A percentile compares a stretch with the other conserved stretches of the same genome.
Conservation (phyloP, 495 filamentous ascomycete genomes). For the Podospora pseudocomata region DNA sequence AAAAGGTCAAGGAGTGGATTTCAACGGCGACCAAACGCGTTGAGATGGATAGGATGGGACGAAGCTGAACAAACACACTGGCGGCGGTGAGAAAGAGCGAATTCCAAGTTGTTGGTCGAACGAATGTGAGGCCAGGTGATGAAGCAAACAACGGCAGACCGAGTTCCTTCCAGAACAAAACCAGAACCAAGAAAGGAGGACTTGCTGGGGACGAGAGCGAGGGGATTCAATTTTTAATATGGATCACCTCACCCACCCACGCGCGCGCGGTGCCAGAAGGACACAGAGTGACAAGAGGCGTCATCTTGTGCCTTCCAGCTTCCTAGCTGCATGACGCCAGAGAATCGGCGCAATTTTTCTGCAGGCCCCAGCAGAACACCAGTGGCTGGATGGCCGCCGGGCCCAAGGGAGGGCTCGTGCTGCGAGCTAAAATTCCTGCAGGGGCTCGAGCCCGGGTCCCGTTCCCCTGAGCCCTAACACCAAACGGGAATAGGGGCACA, state of each 20-base stretch:
- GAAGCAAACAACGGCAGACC: conserved; percentile 3
- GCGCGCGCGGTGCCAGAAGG: background rate
- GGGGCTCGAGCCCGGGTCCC: conserved; percentile 3
- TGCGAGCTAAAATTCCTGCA: conserved; percentile 11
- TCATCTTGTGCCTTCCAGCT: conserved; percentile 12
- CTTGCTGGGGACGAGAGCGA: background rate
- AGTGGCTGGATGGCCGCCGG: conserved; percentile 4
- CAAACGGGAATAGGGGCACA: background rate
- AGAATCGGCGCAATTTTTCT: conserved; percentile 19
- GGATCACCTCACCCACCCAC: background rate
- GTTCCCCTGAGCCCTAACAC: conserved; percentile 9
- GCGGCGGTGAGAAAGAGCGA: background rate
- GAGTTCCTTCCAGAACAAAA: background rate
- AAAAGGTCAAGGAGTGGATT: conserved; percentile 12
- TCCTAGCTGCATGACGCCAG: conserved; percentile 31
- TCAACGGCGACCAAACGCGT: conserved; percentile 12
- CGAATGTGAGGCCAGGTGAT: background rate
- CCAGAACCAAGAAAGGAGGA: background rate
- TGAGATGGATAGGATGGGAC: background rate
- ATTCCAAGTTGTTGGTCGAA: background rate
- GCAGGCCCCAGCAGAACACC: conserved; percentile 3
- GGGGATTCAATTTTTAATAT: background rate
- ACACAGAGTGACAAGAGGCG: conserved; percentile 10
- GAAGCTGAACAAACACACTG: conserved; percentile 1
- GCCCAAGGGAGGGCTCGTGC: background rate